phyloP scores from a whole-genome alignment of 2,329 filamentous ascomycete species.

The Karstenula rhodostoma region DNA sequence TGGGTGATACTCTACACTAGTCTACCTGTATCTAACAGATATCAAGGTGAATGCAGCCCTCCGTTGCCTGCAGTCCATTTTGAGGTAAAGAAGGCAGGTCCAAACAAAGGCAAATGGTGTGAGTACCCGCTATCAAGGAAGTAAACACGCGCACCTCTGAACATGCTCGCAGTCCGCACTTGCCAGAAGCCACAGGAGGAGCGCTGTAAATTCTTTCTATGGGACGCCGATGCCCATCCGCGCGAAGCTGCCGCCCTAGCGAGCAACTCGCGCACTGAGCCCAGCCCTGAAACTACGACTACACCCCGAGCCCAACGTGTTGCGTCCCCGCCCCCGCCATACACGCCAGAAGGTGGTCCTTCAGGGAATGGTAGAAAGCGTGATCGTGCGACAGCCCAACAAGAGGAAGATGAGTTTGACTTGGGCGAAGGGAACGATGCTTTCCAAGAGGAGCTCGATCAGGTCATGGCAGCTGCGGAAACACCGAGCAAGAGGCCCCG shows the following conservation, averaged over 20 bases:
- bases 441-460: constrained; percentile 42
- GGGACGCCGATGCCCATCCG: constrained; percentile 61
- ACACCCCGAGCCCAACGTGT: constrained; percentile 25
- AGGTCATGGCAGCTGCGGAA: constrained; percentile 36
- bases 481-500: constrained; percentile 54
- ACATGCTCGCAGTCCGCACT: constrained; percentile 56
- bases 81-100: constrained; percentile 64
- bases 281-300: constrained; percentile 28
- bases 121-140: constrained; percentile 16
- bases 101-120: constrained; percentile 64
- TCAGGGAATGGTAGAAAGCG: constrained; percentile 39
- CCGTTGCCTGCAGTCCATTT: constrained; percentile 63
- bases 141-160: background rate
- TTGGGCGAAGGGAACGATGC: constrained; percentile 41
- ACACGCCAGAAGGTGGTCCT: constrained; percentile 22
- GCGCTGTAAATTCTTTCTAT: constrained; percentile 66
- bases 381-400: constrained; percentile 29
- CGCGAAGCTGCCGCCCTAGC: constrained; percentile 59
- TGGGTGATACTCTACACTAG: background rate
- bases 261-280: constrained; percentile 59
- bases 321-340: constrained; percentile 30
- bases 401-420: constrained; percentile 46
- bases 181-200: constrained; percentile 61
- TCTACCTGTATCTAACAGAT: constrained; percentile 21
- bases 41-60: constrained; percentile 62